Evolutionary conservation across 306 rosid genomes (phyloP).

Genomic region (Cicer yamashitae): DNA sequence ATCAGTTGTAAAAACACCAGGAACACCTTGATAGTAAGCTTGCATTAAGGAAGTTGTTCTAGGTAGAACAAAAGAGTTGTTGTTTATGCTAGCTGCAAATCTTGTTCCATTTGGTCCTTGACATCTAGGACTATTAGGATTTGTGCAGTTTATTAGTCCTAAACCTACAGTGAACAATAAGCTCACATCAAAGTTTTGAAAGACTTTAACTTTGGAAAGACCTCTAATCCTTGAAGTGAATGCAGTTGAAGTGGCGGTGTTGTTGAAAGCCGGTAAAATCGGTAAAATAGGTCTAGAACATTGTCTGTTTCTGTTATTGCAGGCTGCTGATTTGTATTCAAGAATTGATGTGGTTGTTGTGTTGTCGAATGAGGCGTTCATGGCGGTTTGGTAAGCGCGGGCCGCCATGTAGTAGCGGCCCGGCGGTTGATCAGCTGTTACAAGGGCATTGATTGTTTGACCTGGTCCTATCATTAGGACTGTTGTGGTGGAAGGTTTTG

Average conservation of each 20-base stretch:
- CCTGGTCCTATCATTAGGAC: conserved; percentile 88
- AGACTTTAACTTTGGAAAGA: conserved; percentile 55
- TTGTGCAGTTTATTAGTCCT: conserved; percentile 83
- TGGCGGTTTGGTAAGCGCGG: conserved; percentile 69
- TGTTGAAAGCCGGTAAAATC: conserved; percentile 66
- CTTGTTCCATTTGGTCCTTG: conserved; percentile 99
- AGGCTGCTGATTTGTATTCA: conserved; percentile 64
- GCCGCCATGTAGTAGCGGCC: conserved; percentile 85
- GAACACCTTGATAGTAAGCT: conserved; percentile 74
- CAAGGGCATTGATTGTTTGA: conserved; percentile 80
- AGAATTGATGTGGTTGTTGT: conserved; percentile 96
- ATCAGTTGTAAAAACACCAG: conserved; percentile 82
- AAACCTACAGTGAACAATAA: conserved; percentile 72
- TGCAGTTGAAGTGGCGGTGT: conserved; percentile 72
- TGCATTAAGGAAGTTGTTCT: conserved; percentile 77
- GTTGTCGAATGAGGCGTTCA: conserved; percentile 87
- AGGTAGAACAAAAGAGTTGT: conserved; percentile 81
- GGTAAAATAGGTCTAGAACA: conserved; percentile 59
- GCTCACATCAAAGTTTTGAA: conserved; percentile 54
- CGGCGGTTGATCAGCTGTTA: conserved; percentile 76
- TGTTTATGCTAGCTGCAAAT: conserved; percentile 85
- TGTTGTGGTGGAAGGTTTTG: conserved; percentile 68
- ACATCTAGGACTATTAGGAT: conserved; percentile 84
- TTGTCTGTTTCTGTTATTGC: conserved; percentile 45
- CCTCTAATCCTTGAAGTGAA: conserved; percentile 64